Percentiles rank a stretch among this genome's conserved stretches.
Conservation (phyloP, 1,139 yeast species). For the Geotrichum reessii region DNA sequence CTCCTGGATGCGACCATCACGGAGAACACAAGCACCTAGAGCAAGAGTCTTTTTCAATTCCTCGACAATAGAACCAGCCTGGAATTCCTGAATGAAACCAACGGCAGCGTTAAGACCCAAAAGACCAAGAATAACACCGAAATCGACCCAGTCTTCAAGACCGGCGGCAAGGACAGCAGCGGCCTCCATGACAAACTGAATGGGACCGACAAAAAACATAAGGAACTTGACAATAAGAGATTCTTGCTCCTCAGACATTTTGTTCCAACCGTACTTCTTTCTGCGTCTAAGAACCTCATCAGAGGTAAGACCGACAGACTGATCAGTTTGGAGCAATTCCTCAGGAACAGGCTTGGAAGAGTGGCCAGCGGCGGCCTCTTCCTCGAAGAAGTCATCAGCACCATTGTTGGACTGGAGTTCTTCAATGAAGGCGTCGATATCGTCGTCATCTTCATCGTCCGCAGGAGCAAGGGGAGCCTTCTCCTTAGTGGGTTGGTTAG, state of each 20-base stretch:
- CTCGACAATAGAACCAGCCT: conserved; percentile 43
- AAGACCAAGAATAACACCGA: conserved; percentile 93
- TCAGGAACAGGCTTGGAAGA: conserved; percentile 74
- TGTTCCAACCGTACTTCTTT: conserved; percentile 90
- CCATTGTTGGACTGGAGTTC: conserved; percentile 82
- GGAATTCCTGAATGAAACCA: conserved; percentile 96
- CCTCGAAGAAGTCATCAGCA: conserved; percentile 53
- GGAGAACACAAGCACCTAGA: conserved; percentile 53
- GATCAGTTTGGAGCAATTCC: conserved; percentile 83
- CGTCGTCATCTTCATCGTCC: conserved; percentile 69
- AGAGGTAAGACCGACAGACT: conserved; percentile 67
- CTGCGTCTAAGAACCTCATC: conserved; percentile 84
- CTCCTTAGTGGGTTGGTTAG: conserved; percentile 38
- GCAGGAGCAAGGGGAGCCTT: conserved; percentile 37
- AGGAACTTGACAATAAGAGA: conserved; percentile 76
- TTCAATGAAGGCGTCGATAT: conserved; percentile 81
- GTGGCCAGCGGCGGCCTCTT: conserved; percentile 39
- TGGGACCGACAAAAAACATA: conserved; percentile 95
- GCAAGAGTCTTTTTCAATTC: conserved; percentile 43
- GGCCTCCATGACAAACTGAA: conserved; percentile 97
- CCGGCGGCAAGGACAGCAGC: conserved; percentile 98
- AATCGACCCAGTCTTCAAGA: conserved; percentile 98
- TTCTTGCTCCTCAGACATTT: conserved; percentile 91
- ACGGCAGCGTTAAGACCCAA: conserved; percentile 83
- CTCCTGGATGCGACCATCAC: conserved; percentile 60